phyloP scores from a whole-genome alignment of 2,329 filamentous ascomycete species.

The Emmonsiellopsis sp. region DNA sequence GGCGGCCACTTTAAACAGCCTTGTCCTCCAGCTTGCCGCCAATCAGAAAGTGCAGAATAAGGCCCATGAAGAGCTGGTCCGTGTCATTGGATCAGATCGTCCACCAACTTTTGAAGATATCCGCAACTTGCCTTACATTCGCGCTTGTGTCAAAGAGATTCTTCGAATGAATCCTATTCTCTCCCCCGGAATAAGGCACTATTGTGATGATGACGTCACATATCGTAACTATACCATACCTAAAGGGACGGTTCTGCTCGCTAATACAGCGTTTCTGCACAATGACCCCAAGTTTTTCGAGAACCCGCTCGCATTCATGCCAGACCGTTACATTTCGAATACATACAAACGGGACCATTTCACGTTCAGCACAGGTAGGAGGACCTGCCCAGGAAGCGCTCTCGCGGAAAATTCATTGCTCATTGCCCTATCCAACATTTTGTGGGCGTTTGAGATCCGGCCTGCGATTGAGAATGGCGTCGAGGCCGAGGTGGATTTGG shows the following conservation, averaged over 20 bases:
- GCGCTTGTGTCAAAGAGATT: conserved; percentile 47
- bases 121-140: conserved; percentile 42
- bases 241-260: conserved; percentile 11
- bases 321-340: conserved; percentile 20
- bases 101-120: conserved; percentile 42
- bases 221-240: conserved; percentile 17
- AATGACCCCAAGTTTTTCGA: conserved; percentile 17
- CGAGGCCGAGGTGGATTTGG: conserved; percentile 21
- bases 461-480: conserved; percentile 11
- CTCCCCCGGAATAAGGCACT: conserved; percentile 13
- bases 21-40: conserved; percentile 22
- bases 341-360: conserved; percentile 20
- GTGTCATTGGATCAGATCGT: conserved; percentile 39
- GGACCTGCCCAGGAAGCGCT: conserved; percentile 21
- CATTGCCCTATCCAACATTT: conserved; percentile 17
- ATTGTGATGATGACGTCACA: conserved; percentile 12
- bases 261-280: conserved; percentile 19
- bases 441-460: conserved; percentile 22
- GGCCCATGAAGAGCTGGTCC: conserved; percentile 41
- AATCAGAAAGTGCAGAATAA: conserved; percentile 12
- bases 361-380: conserved; percentile 20
- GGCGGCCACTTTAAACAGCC: conserved; percentile 26
- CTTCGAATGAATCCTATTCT: conserved; percentile 43
- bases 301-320: conserved; percentile 21
- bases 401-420: conserved; percentile 22